Percentiles rank a stretch among this genome's conserved stretches.
Conservation (phyloP, 1,284 basidiomycete genomes). For the Fomitopsis palustris region DNA sequence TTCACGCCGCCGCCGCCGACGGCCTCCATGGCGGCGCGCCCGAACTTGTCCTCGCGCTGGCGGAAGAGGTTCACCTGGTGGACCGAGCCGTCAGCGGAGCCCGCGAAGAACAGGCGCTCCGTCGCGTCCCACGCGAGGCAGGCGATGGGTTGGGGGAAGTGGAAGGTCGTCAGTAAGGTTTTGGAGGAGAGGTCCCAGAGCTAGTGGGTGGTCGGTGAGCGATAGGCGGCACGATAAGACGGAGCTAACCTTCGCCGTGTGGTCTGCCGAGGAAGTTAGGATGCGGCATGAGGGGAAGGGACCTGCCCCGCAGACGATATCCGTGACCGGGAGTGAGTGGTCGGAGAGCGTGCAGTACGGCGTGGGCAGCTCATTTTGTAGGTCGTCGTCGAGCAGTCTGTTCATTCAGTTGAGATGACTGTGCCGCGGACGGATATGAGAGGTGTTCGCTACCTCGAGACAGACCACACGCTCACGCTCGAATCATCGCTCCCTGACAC, state of each 20-base stretch:
- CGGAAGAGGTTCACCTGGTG: slow-evolving; percentile 82
- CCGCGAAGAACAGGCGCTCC: slow-evolving; percentile 88
- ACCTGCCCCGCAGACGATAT: slow-evolving; percentile 78
- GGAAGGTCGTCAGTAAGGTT: slow-evolving; percentile 81
- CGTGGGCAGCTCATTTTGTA: slow-evolving; percentile 66
- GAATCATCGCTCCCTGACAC: slow-evolving; percentile 90
- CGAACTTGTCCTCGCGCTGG: slow-evolving; percentile 46
- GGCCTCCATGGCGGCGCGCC: slow-evolving; percentile 55
- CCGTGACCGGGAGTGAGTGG: slow-evolving; percentile 88
- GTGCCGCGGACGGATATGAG: not conserved
- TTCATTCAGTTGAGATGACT: not conserved
- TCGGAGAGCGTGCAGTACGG: slow-evolving; percentile 85
- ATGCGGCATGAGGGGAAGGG: slow-evolving; percentile 75
- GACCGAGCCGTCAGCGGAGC: slow-evolving; percentile 66
- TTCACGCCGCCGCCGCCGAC: slow-evolving; percentile 72
- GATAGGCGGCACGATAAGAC: slow-evolving; percentile 6
- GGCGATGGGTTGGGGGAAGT: slow-evolving; percentile 72
- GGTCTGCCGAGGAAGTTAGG: slow-evolving; percentile 83
- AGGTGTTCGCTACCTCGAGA: slow-evolving; percentile 53
- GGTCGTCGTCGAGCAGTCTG: slow-evolving; percentile 69
- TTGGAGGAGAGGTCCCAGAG: slow-evolving; percentile 81
- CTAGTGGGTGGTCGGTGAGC: slow-evolving; percentile 32
- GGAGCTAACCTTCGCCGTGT: slow-evolving; percentile 80
- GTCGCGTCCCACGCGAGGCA: slow-evolving; percentile 76
- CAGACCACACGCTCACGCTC: slow-evolving; percentile 84